These are phyloP conservation scores for Metschnikowia hibisci DNA, from an alignment of 805 yeast genomes.

Conservation along the genomic window DNA sequence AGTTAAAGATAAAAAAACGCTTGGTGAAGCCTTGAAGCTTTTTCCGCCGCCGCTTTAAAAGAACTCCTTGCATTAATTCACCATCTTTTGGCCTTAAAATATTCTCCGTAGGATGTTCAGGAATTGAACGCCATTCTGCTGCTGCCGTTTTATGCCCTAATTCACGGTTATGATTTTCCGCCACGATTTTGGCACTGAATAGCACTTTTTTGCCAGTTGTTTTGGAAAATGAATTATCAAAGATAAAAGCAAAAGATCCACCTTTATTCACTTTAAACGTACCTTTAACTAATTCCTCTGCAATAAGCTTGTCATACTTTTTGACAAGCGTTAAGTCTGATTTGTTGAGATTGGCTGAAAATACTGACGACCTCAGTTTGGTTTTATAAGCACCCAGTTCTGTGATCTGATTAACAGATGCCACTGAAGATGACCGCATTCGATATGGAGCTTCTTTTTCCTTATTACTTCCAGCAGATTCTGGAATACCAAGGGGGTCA, in stretches of 20 bases:
- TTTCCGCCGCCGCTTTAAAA: constrained; percentile 76
- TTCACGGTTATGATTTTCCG: neutral
- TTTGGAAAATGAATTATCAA: constrained; percentile 89
- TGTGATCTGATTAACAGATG: constrained; percentile 33
- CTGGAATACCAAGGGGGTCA: neutral
- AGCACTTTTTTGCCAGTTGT: constrained; percentile 76
- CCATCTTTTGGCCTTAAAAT: constrained; percentile 51
- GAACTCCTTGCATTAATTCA: constrained; percentile 69
- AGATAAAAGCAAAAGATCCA: constrained; percentile 80
- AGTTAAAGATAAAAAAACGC: constrained; percentile 79
- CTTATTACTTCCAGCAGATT: neutral
- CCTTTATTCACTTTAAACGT: constrained; percentile 53
- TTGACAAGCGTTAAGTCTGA: constrained; percentile 50
- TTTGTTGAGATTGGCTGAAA: constrained; percentile 36
- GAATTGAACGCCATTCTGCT: constrained; percentile 1
- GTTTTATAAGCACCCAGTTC: constrained; percentile 30
- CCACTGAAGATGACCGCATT: constrained; percentile 27
- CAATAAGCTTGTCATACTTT: constrained; percentile 49
- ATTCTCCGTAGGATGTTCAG: constrained; percentile 6
- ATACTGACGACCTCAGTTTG: constrained; percentile 35
- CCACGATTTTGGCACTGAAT: constrained; percentile 44
- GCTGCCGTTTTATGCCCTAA: neutral
- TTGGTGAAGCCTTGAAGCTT: constrained; percentile 82
- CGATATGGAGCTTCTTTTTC: constrained; percentile 4
- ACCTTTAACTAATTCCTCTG: constrained; percentile 61